Percentiles rank a stretch among this genome's conserved stretches.
Evolutionary conservation across 2,329 filamentous ascomycete species (phyloP).

Genomic region (Verticillium nubilum): DNA sequence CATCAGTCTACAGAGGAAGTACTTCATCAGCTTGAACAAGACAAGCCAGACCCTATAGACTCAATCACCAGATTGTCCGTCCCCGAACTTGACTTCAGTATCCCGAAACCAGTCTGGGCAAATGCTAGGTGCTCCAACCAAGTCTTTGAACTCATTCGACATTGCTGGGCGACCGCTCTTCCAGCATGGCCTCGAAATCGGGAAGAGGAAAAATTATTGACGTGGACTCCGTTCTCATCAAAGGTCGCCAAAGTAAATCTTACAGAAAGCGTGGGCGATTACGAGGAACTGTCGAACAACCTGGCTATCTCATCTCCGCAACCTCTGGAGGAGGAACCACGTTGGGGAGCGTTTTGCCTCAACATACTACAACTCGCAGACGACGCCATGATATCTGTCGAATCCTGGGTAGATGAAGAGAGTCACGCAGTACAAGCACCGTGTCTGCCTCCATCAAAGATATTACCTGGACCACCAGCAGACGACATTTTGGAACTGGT

Average conservation of each 20-base stretch:
- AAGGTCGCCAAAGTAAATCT: not conserved
- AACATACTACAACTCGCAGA: not conserved
- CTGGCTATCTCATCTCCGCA: not conserved
- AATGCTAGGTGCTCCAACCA: constrained; percentile 12
- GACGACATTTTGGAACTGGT: not conserved
- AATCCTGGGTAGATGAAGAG: not conserved
- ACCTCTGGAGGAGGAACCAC: not conserved
- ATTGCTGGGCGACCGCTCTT: constrained; percentile 1
- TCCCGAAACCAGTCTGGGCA: constrained; percentile 17
- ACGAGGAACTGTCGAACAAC: not conserved
- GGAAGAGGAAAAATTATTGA: not conserved
- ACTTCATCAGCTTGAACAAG: constrained; percentile 17
- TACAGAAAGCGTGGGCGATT: not conserved
- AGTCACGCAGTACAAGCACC: not conserved
- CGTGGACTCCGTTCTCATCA: constrained; percentile 4
- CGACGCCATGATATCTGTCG: not conserved
- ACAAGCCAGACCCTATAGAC: constrained; percentile 19
- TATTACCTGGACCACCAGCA: not conserved
- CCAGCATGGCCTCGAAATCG: constrained; percentile 9
- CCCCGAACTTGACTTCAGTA: constrained; percentile 20
- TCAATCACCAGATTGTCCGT: constrained; percentile 20
- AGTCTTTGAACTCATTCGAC: constrained; percentile 15
- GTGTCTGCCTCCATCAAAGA: not conserved
- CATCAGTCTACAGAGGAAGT: not conserved
- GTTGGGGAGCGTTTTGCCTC: not conserved